These are phyloP conservation scores for Lathyrus aphaca DNA, from an alignment of 306 rosid species.

Conservation along the genomic window DNA sequence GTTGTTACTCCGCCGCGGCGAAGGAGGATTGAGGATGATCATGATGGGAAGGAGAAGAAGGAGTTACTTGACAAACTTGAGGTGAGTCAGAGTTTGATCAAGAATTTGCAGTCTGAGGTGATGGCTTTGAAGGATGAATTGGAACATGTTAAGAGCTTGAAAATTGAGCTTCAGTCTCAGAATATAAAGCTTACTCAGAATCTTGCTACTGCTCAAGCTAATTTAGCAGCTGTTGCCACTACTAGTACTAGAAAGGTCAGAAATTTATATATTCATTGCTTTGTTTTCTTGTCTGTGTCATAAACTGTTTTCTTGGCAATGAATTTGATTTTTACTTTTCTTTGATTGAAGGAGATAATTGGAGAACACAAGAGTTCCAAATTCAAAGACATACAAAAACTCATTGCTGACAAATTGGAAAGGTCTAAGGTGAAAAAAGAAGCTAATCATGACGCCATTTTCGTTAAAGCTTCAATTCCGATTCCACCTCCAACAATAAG, in stretches of 20 bases:
- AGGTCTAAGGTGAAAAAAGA: slow-evolving; percentile 54
- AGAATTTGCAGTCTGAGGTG: slow-evolving; percentile 63
- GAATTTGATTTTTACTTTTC: slow-evolving; percentile 29
- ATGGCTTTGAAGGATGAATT: slow-evolving; percentile 66
- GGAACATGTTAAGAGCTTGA: slow-evolving; percentile 58
- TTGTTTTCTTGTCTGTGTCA: slow-evolving; percentile 5
- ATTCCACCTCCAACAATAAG: slow-evolving; percentile 29
- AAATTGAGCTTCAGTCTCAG: slow-evolving; percentile 62
- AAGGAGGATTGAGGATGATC: slow-evolving; percentile 52
- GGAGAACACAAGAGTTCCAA: slow-evolving; percentile 61
- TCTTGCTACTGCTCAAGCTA: slow-evolving; percentile 76
- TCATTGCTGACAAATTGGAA: slow-evolving; percentile 78
- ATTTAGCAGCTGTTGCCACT: slow-evolving; percentile 40
- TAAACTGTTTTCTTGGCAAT: slow-evolving; percentile 19
- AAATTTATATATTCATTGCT: neutral
- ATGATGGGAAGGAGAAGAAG: slow-evolving; percentile 47
- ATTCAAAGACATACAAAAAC: slow-evolving; percentile 73
- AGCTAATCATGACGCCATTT: slow-evolving; percentile 40
- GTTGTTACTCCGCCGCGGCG: slow-evolving; percentile 49
- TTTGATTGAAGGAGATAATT: slow-evolving; percentile 49
- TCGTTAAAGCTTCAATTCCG: slow-evolving; percentile 43
- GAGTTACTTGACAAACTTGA: slow-evolving; percentile 56
- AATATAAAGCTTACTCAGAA: slow-evolving; percentile 60
- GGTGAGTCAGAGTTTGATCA: slow-evolving; percentile 59
- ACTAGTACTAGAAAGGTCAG: slow-evolving; percentile 56